Evolutionary conservation across 2,329 filamentous ascomycete genomes (phyloP), one percentile per base, ranked within the genome.

Genomic region (Aaosphaeria arxii): DNA sequence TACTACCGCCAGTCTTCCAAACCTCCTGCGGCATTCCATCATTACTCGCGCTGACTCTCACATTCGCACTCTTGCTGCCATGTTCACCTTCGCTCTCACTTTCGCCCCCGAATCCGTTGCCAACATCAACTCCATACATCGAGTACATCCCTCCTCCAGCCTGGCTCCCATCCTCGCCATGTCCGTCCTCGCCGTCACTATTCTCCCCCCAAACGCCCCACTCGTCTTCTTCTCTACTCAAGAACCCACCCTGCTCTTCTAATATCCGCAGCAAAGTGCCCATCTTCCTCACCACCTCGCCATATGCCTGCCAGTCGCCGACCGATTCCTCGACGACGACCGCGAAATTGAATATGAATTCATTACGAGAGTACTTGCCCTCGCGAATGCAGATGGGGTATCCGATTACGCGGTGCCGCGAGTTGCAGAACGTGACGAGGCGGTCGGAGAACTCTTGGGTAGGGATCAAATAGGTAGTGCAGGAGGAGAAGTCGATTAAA

Each of bases 301-400:
- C 89, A 68, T 90, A 95, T 32, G 86, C 87, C 43, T 82, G 82
- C 67, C 88, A 88, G 63, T 95, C 88, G 4, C 67, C 67, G 11
- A 80, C 76, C 7, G 7, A 9, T 48, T 84, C 81, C 44, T 87
- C 82, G 43, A 96, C 78, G 30, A 96, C 87, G 40, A 97, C 77
- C 50, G 90, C 91, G 66, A 97, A 96, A 71, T 97, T 97, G 82
- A 97, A 99, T 66, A 96, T 96, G 77, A 96, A 97, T 71, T 95
- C 89, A 72, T 96, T 96, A 49, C 94, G 86, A 63, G 87, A 84
- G 65, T 97, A 96, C 58, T 87, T 86, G 47, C 85, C 81, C 55
- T 91, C 83, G 7, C 67, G 58, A 64, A 97, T 89, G 66, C 90
- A 92, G 45, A 97, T 87, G 0, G 94, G 94, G 61, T 91, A 90